Base-by-base conservation (phyloP, 1,284 basidiomycete genomes). In the Cryptococcus sp. region DNA sequence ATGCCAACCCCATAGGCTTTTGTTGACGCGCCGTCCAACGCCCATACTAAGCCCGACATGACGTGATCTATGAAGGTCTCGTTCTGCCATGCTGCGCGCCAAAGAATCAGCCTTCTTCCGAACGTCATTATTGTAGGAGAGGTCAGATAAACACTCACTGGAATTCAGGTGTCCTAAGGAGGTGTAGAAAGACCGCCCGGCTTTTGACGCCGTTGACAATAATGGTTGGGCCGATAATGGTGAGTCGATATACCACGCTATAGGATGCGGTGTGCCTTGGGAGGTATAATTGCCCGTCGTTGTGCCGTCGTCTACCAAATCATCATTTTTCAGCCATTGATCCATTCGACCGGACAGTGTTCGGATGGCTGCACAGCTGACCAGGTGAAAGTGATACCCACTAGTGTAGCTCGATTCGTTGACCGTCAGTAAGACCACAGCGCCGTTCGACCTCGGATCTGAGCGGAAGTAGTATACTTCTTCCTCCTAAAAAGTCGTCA, bases 161-260 rank as follows among this genome's bases (percentile, higher is more conserved):
- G 86, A 84, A 67, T 85, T 87, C 57, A 85, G 72, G 71, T 92
- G 90, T 2, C 89, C 89, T 2, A 91, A 80, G 58, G 85, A 85
- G 0, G 90, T 91, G 75, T 89, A 91, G 78, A 88, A 91, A 62
- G 87, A 88, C 46, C 89, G 82, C n/a, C 89, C 90, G 1, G 85
- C 81, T 22, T 79, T 78, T 2, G 76, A 76, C 3, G 79, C 81
- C 15, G 62, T 64, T 11, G 61, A 38, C 16, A 50, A 15, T 0
- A 75, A 78, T 17, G 71, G 73, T 59, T 83, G 73, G 5, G 76
- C 82, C 1, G 86, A 87, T 19, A 84, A 82, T 7, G 86, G 86
- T 11, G 81, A 82, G 60, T 87, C 85, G 69, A 90, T 88, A 74
- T 83, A 91, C 90, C 90, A 92, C 17, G 90, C 89, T 47, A 79